phyloP scores from a whole-genome alignment of 345 rosid species.

The Brassica carinata region DNA sequence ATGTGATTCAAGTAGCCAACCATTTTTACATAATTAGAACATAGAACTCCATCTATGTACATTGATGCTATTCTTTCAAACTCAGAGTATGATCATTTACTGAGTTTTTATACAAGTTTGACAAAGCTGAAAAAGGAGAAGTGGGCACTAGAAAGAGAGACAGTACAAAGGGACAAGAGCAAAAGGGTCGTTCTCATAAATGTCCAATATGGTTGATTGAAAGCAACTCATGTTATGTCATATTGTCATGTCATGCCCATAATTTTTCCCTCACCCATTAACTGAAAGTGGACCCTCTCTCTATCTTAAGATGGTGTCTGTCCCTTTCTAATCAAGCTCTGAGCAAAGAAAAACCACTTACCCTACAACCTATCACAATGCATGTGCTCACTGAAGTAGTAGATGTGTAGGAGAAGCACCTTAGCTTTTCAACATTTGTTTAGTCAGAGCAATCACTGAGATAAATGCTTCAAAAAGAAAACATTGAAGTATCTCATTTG shows the following conservation, averaged over 20 bases:
- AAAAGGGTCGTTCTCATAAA: constrained; percentile 3
- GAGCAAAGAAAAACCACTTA: constrained; percentile 2
- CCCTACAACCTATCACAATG: constrained; percentile 33
- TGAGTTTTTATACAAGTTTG: not conserved
- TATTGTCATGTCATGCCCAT: constrained; percentile 21
- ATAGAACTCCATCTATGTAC: not conserved
- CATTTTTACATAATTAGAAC: not conserved
- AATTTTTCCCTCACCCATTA: constrained; percentile 30
- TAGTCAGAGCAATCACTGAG: not conserved
- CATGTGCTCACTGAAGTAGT: constrained; percentile 32
- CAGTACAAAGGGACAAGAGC: not conserved
- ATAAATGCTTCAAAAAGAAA: not conserved
- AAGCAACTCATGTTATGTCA: constrained; percentile 33
- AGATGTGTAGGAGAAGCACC: constrained; percentile 8
- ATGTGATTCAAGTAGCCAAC: not conserved
- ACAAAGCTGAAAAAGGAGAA: not conserved
- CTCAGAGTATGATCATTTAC: not conserved
- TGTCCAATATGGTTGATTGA: constrained; percentile 13
- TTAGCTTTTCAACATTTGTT: not conserved
- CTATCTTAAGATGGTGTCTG: constrained; percentile 23
- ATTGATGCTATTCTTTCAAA: not conserved
- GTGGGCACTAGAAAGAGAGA: not conserved
- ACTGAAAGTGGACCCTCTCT: constrained; percentile 21
- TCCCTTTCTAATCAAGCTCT: constrained; percentile 22
- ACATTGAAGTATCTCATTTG: not conserved